These are phyloP conservation scores for Violaceomyces palustris DNA, from an alignment of 1,284 basidiomycete species.

Conservation along the genomic window DNA sequence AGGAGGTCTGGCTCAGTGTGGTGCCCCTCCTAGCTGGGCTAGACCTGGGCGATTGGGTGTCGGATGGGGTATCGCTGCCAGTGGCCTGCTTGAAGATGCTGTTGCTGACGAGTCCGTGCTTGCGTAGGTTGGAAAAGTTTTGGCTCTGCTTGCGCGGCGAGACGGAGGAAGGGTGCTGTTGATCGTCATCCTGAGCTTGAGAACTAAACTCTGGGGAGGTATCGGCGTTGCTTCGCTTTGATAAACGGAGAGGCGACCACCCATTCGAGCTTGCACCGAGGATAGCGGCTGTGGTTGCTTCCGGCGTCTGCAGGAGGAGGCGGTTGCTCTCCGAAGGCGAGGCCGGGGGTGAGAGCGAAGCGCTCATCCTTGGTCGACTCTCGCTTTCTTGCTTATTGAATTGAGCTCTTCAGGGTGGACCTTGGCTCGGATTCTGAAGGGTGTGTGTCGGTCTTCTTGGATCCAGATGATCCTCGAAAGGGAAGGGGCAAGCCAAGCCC, in stretches of 20 bases:
- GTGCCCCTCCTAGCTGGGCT: not conserved
- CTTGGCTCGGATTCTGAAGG: too few relatives aligned
- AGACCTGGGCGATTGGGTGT: not conserved
- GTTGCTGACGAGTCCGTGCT: slow-evolving; percentile 43
- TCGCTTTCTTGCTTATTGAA: too few relatives aligned
- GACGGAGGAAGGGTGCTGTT: slow-evolving; percentile 18
- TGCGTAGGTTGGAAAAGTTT: slow-evolving; percentile 32
- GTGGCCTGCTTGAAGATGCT: slow-evolving; percentile 38
- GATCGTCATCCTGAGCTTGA: not conserved
- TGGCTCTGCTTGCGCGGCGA: slow-evolving; percentile 27
- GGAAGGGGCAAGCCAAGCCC: too few relatives aligned
- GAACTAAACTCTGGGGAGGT: not conserved
- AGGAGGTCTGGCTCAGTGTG: slow-evolving; percentile 5
- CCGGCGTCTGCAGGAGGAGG: slow-evolving; percentile 7
- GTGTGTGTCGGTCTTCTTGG: too few relatives aligned
- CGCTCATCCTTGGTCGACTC: too few relatives aligned
- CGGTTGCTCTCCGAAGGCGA: not conserved
- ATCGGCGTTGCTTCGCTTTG: slow-evolving; percentile 3
- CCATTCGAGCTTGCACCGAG: slow-evolving; percentile 39
- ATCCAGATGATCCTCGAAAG: too few relatives aligned
- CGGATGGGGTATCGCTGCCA: not conserved
- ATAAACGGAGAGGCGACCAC: slow-evolving; percentile 34
- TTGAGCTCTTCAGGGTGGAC: too few relatives aligned
- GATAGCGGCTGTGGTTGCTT: slow-evolving; percentile 34
- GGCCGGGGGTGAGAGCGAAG: slow-evolving; percentile 3